Evolutionary conservation across 2,329 filamentous ascomycete genomes (phyloP), one percentile per base, ranked within the genome.

Genomic region (Aspergillus aculeatinus): DNA sequence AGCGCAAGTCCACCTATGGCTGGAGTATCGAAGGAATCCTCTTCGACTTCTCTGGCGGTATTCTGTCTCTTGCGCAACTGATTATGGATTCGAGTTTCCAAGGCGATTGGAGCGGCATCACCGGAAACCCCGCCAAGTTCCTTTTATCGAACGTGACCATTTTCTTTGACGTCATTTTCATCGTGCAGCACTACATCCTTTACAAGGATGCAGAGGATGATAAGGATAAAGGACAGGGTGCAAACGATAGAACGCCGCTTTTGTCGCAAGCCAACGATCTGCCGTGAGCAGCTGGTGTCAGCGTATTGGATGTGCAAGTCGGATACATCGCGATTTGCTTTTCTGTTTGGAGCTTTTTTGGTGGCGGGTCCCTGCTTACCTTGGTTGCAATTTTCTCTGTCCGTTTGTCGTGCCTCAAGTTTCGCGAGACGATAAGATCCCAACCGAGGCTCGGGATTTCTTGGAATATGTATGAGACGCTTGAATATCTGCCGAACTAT

Each of bases 121-220:
- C 89, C 0, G 94, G 93, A 1, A 98, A 98, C 74, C 91, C 92
- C 0, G 89, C 95, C 67, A 99, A 98, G 79, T 87, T 98, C 60
- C 87, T 88, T 2, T 82, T 98, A 48, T 90, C 91, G 14, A 94
- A 96, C 70, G 86, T 96, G 50, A 92, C 88, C 60, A 89, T 98
- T 68, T 74, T 91, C 2, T 98, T 96, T 74, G 94, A 98, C 72
- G 64, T 89, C 33, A 81, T 96, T 52, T 98, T 98, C 72, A 89
- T 98, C 55, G 70, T 84, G 4, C 95, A 99, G 78, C 95, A 98
- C 76, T 98, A 93, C 69, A 79, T 93, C 39, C 75, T 96, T 21
- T 98, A 96, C 72, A 75, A 73, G 61, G 73, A 72, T 16, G 71
- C 66, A 1, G 56, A 60, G 5, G 64, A 66, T 6, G 61, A 64